Base-by-base conservation (phyloP, 371 early-diverging fungal species). In the Rhizopus sp. region DNA sequence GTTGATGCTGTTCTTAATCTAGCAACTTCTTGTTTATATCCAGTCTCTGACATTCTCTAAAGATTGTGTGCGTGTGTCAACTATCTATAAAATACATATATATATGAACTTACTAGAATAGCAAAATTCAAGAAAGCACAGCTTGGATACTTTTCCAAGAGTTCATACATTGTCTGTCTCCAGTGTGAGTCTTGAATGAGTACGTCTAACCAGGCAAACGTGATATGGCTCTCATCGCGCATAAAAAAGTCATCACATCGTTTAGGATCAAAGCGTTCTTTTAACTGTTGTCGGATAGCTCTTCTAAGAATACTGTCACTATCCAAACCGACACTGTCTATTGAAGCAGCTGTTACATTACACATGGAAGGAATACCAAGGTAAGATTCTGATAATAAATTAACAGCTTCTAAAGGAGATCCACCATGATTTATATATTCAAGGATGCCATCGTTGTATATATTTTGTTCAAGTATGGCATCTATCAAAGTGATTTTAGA, bases 281-380 rank as follows among this genome's bases (percentile, higher is more conserved):
- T 72, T 6, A 88, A 75, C 51, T 71, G 73, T 39, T 73, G 67
- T 50, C 82, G 80, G 54, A 88, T 61, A 0, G 82, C 75, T 32
- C 80, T 71, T 50, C 72, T 74, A 52, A 87, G 64, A 37, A 86
- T 75, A 3, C 64, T 57, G 12, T 73, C 61, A 35, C 71, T 73
- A 53, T 77, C 73, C 9, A 77, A 46, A 33, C 79, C 84, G 23
- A 79, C 76, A 2, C 70, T 72, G n/a, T 62, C 41, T 4, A 69
- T 69, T 55, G 80, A 70, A 35, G 73, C 74, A 12, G 73, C 71
- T 37, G 77, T 72, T 33, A 80, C 70, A 59, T 88, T 87, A 34
- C 83, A 75, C 85, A 89, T 86, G 37, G 86, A 84, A 5, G 87
- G 86, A 35, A 82, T 54, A 12, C 89, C 89, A 47, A 83, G 78